Conservation (phyloP, 768 basidiomycete species). For the Suillus ampliporus region DNA sequence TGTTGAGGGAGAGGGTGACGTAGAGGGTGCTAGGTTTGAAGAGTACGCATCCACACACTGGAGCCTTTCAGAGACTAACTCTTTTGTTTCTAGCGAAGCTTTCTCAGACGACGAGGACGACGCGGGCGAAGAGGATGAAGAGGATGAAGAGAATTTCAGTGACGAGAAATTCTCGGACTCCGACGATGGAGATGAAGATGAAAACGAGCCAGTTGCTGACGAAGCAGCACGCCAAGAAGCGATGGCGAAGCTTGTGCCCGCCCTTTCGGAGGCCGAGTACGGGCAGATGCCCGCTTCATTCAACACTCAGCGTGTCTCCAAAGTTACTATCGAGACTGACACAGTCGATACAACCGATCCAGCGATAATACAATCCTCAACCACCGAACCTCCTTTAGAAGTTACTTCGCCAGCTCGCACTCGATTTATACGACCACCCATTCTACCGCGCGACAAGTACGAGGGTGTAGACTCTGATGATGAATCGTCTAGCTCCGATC, state of each 20-base stretch:
- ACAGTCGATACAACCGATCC: slow-evolving; percentile 33
- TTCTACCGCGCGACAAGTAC: slow-evolving; percentile 81
- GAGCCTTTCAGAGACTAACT: slow-evolving; percentile 10
- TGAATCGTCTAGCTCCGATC: slow-evolving; percentile 72
- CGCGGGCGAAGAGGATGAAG: slow-evolving; percentile 29
- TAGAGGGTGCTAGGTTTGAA: slow-evolving; percentile 88
- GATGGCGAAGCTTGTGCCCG: slow-evolving; percentile 84
- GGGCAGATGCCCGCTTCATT: slow-evolving; percentile 83
- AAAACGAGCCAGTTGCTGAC: slow-evolving; percentile 33
- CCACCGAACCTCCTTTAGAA: slow-evolving; percentile 12
- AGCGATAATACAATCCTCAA: slow-evolving; percentile 7
- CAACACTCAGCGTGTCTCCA: slow-evolving; percentile 72
- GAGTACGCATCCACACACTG: slow-evolving; percentile 64
- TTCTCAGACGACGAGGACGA: slow-evolving; percentile 64
- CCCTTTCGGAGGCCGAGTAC: slow-evolving; percentile 82
- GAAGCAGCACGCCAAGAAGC: slow-evolving; percentile 58
- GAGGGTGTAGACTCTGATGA: slow-evolving; percentile 96
- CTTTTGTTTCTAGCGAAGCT: slow-evolving; percentile 53
- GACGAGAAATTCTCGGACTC: slow-evolving; percentile 52
- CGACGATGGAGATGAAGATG: slow-evolving; percentile 46
- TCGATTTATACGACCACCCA: slow-evolving; percentile 73
- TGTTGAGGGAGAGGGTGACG: slow-evolving; percentile 85
- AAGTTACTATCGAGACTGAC: slow-evolving; percentile 50
- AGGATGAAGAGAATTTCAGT: slow-evolving; percentile 45
- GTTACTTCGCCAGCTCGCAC: slow-evolving; percentile 26